Percentiles rank a stretch among this genome's conserved stretches.
phyloP scores from a whole-genome alignment of 2,329 filamentous ascomycete genomes.

The Zasmidium cellare region DNA sequence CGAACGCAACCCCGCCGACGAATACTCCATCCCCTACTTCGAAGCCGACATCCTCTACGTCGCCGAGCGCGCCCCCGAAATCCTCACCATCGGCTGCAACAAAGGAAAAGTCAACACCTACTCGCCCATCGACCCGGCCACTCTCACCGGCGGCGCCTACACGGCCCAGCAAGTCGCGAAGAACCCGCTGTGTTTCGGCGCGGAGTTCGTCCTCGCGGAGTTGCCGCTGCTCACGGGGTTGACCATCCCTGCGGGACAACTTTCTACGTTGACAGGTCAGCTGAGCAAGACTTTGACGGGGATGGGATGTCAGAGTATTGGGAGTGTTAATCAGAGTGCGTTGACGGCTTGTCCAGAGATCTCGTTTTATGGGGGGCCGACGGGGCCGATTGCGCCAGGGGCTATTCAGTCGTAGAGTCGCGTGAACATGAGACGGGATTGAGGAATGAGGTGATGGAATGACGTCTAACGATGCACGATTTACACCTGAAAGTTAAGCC shows the following conservation, averaged over 20 bases:
- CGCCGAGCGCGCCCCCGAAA: slow-evolving; percentile 28
- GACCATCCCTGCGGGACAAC: background rate
- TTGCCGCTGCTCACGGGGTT: slow-evolving; percentile 25
- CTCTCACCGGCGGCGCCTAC: slow-evolving; percentile 44
- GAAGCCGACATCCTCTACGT: slow-evolving; percentile 31
- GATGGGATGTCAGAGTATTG: slow-evolving; percentile 26
- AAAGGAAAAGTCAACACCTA: slow-evolving; percentile 36
- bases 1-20: slow-evolving; percentile 30
- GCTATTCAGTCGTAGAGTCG: no score
- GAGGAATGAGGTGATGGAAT: no score
- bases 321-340: slow-evolving; percentile 27
- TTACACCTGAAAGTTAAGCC: no score
- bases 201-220: slow-evolving; percentile 24
- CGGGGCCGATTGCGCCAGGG: slow-evolving; percentile 27
- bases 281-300: slow-evolving; percentile 13
- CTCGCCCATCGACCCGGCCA: slow-evolving; percentile 32
- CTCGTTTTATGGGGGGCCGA: slow-evolving; percentile 31
- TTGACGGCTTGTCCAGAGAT: slow-evolving; percentile 30
- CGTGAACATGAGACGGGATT: no score
- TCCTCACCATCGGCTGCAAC: slow-evolving; percentile 38
- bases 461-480: no score
- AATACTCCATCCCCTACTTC: slow-evolving; percentile 33
- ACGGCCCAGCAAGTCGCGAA: slow-evolving; percentile 34
- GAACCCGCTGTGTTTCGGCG: slow-evolving; percentile 32
- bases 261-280: slow-evolving; percentile 13